Conservation (phyloP, 768 basidiomycete genomes). For the Auricularia sp. region DNA sequence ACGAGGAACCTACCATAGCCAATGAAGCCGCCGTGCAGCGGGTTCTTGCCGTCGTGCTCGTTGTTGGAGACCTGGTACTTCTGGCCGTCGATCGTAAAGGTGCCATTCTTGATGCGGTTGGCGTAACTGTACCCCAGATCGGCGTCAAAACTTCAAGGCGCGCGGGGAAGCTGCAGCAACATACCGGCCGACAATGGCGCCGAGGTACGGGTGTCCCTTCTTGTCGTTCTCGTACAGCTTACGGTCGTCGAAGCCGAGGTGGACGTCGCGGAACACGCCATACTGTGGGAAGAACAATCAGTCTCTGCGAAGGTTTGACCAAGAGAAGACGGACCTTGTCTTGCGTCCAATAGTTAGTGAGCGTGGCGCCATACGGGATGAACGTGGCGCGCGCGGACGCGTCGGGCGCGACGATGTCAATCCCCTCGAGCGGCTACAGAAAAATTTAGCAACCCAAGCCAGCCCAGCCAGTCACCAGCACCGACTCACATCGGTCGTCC, state of each 20-base stretch:
- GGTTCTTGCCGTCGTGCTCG: slow-evolving; percentile 39
- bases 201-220: slow-evolving; percentile 34
- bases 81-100: slow-evolving; percentile 35
- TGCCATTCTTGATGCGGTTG: slow-evolving; percentile 24
- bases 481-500: background rate
- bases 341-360: slow-evolving; percentile 48
- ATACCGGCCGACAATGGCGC: slow-evolving; percentile 27
- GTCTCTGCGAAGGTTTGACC: background rate
- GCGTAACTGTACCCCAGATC: slow-evolving; percentile 36
- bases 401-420: slow-evolving; percentile 40
- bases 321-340: slow-evolving; percentile 25
- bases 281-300: slow-evolving; percentile 5
- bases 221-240: background rate
- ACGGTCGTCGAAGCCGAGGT: slow-evolving; percentile 51
- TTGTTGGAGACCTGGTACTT: slow-evolving; percentile 40
- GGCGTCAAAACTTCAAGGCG: slow-evolving; percentile 18
- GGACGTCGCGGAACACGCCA: slow-evolving; percentile 39
- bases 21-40: slow-evolving; percentile 45
- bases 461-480: background rate
- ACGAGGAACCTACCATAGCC: slow-evolving; percentile 24
- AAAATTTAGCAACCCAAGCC: background rate
- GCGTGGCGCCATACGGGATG: slow-evolving; percentile 45
- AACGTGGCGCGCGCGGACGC: slow-evolving; percentile 50
- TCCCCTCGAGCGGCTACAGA: slow-evolving; percentile 38
- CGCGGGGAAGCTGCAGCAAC: background rate